phyloP scores from a whole-genome alignment of 2,329 filamentous ascomycete genomes.

The Penicillium sp. region DNA sequence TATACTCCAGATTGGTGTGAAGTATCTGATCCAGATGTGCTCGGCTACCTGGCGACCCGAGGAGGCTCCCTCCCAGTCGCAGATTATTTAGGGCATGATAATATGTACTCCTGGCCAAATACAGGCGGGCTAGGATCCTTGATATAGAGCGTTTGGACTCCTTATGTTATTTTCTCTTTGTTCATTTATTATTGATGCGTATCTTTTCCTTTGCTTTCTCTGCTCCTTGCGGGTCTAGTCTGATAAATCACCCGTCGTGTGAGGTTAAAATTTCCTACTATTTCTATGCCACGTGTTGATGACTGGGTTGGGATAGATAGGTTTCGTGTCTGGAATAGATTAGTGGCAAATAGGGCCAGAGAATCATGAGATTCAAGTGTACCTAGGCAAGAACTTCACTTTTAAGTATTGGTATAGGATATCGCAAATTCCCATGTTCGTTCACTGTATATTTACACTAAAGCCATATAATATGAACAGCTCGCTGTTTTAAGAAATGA shows the following conservation, averaged over 20 bases:
- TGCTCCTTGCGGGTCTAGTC: slow-evolving; percentile 10
- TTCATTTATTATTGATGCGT: slow-evolving; percentile 24
- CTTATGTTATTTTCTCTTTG: slow-evolving; percentile 13
- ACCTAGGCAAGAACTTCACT: not conserved
- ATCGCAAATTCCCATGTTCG: not conserved
- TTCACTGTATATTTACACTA: not conserved
- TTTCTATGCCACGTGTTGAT: not conserved
- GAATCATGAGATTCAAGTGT: not conserved
- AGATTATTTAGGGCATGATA: slow-evolving; percentile 19
- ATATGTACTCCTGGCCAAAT: slow-evolving; percentile 5
- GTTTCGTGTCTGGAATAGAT: not conserved
- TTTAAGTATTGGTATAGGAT: not conserved
- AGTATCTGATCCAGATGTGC: slow-evolving; percentile 3
- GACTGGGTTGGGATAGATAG: not conserved
- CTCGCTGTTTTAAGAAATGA: not conserved
- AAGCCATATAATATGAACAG: not conserved
- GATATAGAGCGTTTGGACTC: slow-evolving; percentile 13
- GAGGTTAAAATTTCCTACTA: slow-evolving; percentile 13
- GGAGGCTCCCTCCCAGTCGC: not conserved
- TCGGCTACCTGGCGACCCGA: slow-evolving; percentile 2
- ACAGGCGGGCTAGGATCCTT: slow-evolving; percentile 1
- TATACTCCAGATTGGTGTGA: slow-evolving; percentile 16
- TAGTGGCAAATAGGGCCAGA: not conserved
- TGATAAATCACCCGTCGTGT: slow-evolving; percentile 16
- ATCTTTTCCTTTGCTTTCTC: slow-evolving; percentile 18